phyloP scores from a whole-genome alignment of 495 filamentous ascomycete genomes.

The Penicillium soppii region DNA sequence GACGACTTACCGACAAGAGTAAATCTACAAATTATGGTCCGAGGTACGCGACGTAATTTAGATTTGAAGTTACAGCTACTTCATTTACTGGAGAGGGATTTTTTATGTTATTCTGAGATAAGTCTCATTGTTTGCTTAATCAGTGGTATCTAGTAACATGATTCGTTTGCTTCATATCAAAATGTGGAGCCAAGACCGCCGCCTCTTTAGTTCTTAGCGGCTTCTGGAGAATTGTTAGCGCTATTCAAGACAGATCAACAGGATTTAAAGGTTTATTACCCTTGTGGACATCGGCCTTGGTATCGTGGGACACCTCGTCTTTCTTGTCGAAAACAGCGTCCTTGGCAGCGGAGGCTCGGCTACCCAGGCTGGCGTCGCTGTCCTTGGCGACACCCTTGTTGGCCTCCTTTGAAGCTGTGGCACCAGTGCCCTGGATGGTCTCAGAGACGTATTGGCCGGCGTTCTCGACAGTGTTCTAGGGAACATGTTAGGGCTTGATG shows the following conservation, averaged over 20 bases:
- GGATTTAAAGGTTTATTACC: conserved; percentile 1
- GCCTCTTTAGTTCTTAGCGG: conserved; percentile 1
- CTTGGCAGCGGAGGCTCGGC: conserved; percentile 18
- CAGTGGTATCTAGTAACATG: too few relatives aligned
- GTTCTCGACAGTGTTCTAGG: conserved; percentile 7
- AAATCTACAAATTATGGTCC: too few relatives aligned
- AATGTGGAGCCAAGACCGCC: too few relatives aligned
- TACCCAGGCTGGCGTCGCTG: conserved; percentile 13
- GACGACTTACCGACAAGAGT: too few relatives aligned
- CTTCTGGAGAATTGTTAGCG: background rate
- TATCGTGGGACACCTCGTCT: conserved; percentile 17
- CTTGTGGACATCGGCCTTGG: conserved; percentile 26
- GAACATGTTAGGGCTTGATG: background rate
- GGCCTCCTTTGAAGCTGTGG: conserved; percentile 19
- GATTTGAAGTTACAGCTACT: too few relatives aligned
- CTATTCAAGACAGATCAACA: background rate
- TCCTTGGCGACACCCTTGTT: conserved; percentile 25
- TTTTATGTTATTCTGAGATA: too few relatives aligned
- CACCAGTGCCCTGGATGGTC: conserved; percentile 20
- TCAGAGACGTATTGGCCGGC: conserved; percentile 22
- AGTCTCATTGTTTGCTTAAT: too few relatives aligned
- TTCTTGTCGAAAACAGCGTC: conserved; percentile 23
- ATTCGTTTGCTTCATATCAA: too few relatives aligned
- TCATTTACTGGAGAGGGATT: too few relatives aligned
- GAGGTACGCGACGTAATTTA: too few relatives aligned